Base-by-base conservation (phyloP, 2,329 filamentous ascomycete species). In the Cladophialophora bantiana region DNA sequence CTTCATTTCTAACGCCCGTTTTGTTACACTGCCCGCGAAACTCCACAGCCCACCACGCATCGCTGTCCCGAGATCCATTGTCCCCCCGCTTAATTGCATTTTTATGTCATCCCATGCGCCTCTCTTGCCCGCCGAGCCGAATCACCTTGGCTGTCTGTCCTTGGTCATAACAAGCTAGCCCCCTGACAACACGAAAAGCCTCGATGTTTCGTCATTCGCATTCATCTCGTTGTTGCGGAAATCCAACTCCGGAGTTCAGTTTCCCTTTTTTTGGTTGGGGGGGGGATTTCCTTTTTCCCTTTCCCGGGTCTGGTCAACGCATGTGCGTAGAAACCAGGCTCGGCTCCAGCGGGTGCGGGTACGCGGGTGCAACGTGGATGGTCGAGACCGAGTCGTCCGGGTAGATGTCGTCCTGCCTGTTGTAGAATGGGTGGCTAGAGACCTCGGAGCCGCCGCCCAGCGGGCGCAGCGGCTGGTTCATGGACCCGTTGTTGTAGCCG, bases 311-410 rank as follows among this genome's bases (percentile, higher is more conserved):
- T 26, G 3, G 26, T 52, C 34, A 61, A 9, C 35, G 40, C 48
- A 62, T 62, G 35, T 50, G 32, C 20, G 59, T 62, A 18, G 59
- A 62, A 4, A 62, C 36, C 10, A 62, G 36, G 32, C 59, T 62
- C n/a, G 59, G 59, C 36, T 54, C 59, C 18, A 55, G 2, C 18
- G 48, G 48, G 12, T 54, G 59, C 26, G 48, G 59, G 26, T 53
- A 61, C 36, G 58, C 26, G 0, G 48, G 48, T 7, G 32, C 32
- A 35, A 55, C 35, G 35, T 38, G 35, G 18, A 62, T 31, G 15
- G 38, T 55, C 18, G 59, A 62, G 3, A 38, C 52, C 12, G 59
- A 62, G 9, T 62, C 59, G n/a, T 45, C 26, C 7, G 59, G 59
- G 18, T 55, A 55, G 13, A 62, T 34, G 13, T 62, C 59, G 45